phyloP scores from a whole-genome alignment of 495 filamentous ascomycete genomes.

The Pseudoneurospora amorphoporcata region DNA sequence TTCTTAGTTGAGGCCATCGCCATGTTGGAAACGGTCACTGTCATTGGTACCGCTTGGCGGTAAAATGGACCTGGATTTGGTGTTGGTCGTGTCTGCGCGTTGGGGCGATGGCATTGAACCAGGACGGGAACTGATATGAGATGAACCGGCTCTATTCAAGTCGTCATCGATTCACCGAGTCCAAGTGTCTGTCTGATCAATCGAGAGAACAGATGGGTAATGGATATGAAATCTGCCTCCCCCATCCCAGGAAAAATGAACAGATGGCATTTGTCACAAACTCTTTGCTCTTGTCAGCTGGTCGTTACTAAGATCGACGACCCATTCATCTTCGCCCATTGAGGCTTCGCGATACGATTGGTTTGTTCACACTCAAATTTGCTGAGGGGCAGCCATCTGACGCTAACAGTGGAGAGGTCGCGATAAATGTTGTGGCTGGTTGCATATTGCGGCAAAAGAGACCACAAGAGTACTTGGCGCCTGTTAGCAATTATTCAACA shows the following conservation, averaged over 20 bases:
- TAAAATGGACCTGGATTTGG: not conserved
- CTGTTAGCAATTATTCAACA: not conserved
- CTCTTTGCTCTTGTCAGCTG: not conserved
- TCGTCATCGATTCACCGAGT: not conserved
- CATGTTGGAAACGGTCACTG: not conserved
- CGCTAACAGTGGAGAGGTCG: not conserved
- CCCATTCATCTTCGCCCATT: not conserved
- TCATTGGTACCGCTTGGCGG: not conserved
- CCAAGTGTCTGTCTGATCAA: not conserved
- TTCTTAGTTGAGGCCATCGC: conserved; percentile 5
- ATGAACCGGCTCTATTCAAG: not conserved
- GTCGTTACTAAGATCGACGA: not conserved
- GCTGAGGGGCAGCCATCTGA: not conserved
- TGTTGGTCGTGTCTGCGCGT: not conserved
- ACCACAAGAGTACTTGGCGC: not conserved
- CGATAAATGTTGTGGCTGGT: not conserved
- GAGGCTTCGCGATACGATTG: not conserved
- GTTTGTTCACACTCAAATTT: not conserved
- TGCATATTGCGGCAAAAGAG: not conserved
- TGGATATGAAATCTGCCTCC: not conserved
- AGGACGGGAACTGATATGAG: not conserved
- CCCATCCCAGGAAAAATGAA: not conserved
- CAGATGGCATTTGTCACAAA: not conserved
- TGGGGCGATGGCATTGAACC: not conserved
- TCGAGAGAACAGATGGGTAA: not conserved